These are phyloP conservation scores for Amphirosellinia nigrospora DNA, from an alignment of 495 filamentous ascomycete species.

Conservation along the genomic window DNA sequence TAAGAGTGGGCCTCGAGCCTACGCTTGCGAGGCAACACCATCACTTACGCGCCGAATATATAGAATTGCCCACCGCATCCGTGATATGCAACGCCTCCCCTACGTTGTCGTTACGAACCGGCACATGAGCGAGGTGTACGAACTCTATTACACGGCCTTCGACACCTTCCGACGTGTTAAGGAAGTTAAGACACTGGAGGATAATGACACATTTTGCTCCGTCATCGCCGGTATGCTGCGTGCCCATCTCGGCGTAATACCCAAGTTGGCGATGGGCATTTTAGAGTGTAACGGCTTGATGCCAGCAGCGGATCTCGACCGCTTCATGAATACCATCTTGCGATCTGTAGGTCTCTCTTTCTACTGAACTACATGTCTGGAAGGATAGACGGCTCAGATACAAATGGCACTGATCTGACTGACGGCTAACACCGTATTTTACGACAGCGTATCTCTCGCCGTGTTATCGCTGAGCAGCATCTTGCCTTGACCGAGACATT, in stretches of 20 bases:
- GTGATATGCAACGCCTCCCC: conserved; percentile 95
- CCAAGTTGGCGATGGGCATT: conserved; percentile 90
- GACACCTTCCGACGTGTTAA: conserved; percentile 83
- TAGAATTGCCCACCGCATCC: conserved; percentile 89
- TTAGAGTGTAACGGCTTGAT: conserved; percentile 84
- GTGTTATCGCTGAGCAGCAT: conserved; percentile 97
- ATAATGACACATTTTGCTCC: conserved; percentile 89
- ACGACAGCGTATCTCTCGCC: conserved; percentile 82
- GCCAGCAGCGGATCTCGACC: conserved; percentile 78
- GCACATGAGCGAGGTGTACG: conserved; percentile 92
- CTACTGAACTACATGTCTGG: neutral
- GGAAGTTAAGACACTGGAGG: conserved; percentile 83
- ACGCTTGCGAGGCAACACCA: neutral
- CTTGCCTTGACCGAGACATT: conserved; percentile 96
- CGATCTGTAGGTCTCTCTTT: conserved; percentile 69
- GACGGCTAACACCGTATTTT: conserved; percentile 10
- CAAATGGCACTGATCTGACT: neutral
- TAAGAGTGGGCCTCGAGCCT: neutral
- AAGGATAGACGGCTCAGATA: conserved; percentile 5
- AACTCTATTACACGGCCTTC: conserved; percentile 95
- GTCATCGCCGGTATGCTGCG: conserved; percentile 77
- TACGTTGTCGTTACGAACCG: conserved; percentile 97
- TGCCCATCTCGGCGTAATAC: conserved; percentile 92
- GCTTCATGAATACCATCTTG: conserved; percentile 93
- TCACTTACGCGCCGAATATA: conserved; percentile 5